phyloP scores from a whole-genome alignment of 768 basidiomycete species.

The Lepiota venenata region DNA sequence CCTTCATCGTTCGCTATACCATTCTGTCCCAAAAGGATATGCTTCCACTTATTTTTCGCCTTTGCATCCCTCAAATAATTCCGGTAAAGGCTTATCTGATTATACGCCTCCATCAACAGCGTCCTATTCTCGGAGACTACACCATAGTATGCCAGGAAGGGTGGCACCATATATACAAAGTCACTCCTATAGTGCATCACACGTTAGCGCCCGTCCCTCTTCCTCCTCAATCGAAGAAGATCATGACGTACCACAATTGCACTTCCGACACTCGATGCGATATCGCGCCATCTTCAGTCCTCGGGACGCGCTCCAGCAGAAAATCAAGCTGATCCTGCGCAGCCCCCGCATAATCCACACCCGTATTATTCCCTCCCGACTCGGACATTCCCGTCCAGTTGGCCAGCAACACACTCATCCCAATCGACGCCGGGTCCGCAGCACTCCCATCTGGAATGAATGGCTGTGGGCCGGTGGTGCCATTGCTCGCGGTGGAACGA shows the following conservation, averaged over 20 bases:
- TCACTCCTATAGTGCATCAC: slow-evolving; percentile 58
- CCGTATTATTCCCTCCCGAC: slow-evolving; percentile 19
- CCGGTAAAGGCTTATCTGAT: slow-evolving; percentile 72
- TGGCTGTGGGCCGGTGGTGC: slow-evolving; percentile 49
- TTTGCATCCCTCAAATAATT: slow-evolving; percentile 51
- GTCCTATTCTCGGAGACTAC: slow-evolving; percentile 52
- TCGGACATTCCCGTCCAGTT: slow-evolving; percentile 37
- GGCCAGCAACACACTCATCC: slow-evolving; percentile 60
- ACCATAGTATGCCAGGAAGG: slow-evolving; percentile 86
- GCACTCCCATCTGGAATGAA: slow-evolving; percentile 56
- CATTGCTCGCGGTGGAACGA: slow-evolving; percentile 39
- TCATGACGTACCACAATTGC: slow-evolving; percentile 60
- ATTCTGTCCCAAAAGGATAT: slow-evolving; percentile 55
- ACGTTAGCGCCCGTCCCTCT: no score
- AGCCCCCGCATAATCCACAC: slow-evolving; percentile 55
- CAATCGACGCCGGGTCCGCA: slow-evolving; percentile 80
- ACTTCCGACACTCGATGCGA: slow-evolving; percentile 69
- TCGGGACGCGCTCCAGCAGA: slow-evolving; percentile 53
- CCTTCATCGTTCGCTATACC: slow-evolving; percentile 50
- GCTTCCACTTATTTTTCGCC: slow-evolving; percentile 65
- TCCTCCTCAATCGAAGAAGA: not conserved
- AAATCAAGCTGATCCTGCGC: slow-evolving; percentile 65
- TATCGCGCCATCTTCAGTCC: slow-evolving; percentile 73
- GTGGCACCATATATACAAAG: slow-evolving; percentile 83
- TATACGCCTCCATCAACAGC: slow-evolving; percentile 61